Evolutionary conservation across 2,329 filamentous ascomycete genomes (phyloP), one percentile per base, ranked within the genome.

Genomic region (Xylaria sp.): DNA sequence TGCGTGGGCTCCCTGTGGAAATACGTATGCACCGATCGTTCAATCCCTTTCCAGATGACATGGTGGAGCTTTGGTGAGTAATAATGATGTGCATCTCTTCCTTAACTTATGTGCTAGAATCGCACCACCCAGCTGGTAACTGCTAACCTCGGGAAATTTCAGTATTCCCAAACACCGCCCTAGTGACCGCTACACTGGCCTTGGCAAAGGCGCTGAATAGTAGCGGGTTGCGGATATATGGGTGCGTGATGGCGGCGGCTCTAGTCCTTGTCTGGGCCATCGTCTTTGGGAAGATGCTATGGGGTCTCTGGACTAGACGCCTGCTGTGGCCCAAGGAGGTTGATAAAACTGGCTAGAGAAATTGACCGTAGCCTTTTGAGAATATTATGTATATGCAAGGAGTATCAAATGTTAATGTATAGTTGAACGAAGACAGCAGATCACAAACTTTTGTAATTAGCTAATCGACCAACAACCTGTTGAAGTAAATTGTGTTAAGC

Each of bases 41-140:
- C 84, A 67, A 88, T 94, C 83, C 86, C 89, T 3, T 96, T 94
- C 75, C 90, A 92, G 20, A 94, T 96, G 92, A 93, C 90, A 1
- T 97, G 92, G 90, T 96, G 91, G 80, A 92, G 89, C 3, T 95
- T 94, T 79, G 56, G 56, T 58, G 23, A 46, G 56, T 58, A 20
- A 18, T n/a, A 9, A 28, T 1, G 15, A 12, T 41, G 25, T 3
- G 10, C 12, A 23, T 28, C 25, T 20, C 36, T 8, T 57, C 18
- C 52, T 23, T 1, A 31, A 48, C n/a, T 48, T 48, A 10, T 48
- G 2, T 9, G 20, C 2, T 48, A 1, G 8, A 3, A 23, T 3
- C 9, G 23, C 10, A 25, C n/a, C 10, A 4, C 18, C 54, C 2
- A 57, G 36, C 12, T 18, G 39, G 12, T 9, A 46, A 58, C 28